A percentile compares a stretch with the other conserved stretches of the same genome.
phyloP scores from a whole-genome alignment of 495 filamentous ascomycete species.

The Penicillium malachiteum region DNA sequence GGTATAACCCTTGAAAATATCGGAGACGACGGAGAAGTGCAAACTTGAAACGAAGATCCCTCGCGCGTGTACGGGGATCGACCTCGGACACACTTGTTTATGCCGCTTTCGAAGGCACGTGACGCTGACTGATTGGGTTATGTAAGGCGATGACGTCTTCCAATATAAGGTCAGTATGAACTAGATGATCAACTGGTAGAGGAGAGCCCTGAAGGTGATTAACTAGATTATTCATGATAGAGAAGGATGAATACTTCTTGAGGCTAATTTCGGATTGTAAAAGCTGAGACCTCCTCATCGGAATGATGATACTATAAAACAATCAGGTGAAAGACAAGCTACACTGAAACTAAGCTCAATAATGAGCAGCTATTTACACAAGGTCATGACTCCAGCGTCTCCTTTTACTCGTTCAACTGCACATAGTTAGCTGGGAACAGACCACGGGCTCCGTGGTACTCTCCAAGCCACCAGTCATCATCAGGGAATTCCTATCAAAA shows the following conservation, averaged over 20 bases:
- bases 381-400: neutral
- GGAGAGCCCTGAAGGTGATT: no score
- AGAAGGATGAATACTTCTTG: no score
- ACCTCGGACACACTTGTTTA: conserved; percentile 20
- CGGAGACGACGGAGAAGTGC: conserved; percentile 11
- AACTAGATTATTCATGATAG: no score
- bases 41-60: conserved; percentile 13
- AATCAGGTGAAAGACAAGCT: no score
- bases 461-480: conserved; percentile 97
- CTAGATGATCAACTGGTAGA: no score
- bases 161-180: neutral
- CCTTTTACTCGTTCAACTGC: conserved; percentile 56
- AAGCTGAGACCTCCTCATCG: no score
- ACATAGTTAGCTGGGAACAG: conserved; percentile 94
- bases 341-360: neutral
- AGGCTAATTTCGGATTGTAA: no score
- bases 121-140: conserved; percentile 20
- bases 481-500: conserved; percentile 84
- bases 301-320: no score
- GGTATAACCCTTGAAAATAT: conserved; percentile 1
- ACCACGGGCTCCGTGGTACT: conserved; percentile 73
- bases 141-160: conserved; percentile 4
- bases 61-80: conserved; percentile 14
- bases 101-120: conserved; percentile 23
- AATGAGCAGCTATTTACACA: conserved; percentile 13